These are phyloP conservation scores for Marasmius sp. DNA, from an alignment of 1,284 basidiomycete genomes.

Conservation along the genomic window DNA sequence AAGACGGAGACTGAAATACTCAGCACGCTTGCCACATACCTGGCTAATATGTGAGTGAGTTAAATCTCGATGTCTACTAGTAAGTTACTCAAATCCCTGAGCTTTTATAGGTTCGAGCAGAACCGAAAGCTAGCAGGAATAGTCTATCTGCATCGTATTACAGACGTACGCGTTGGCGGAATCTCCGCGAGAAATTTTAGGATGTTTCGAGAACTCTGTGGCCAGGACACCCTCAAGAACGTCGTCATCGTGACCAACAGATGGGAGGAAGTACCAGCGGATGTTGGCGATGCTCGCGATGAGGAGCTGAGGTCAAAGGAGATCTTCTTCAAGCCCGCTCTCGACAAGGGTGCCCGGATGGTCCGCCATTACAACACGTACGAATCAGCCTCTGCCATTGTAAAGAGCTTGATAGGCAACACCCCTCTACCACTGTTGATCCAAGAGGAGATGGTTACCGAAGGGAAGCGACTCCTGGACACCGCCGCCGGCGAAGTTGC, in stretches of 20 bases:
- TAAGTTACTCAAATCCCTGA: too few species aligned
- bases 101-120: not conserved
- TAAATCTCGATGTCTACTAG: too few species aligned
- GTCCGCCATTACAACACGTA: conserved; percentile 37
- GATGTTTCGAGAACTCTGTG: conserved; percentile 53
- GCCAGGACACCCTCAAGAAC: conserved; percentile 45
- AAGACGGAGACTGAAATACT: conserved; percentile 29
- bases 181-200: conserved; percentile 50
- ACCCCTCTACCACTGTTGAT: conserved; percentile 28
- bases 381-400: conserved; percentile 30
- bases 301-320: conserved; percentile 37
- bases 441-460: conserved; percentile 25
- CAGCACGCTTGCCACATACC: conserved; percentile 21
- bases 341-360: conserved; percentile 42
- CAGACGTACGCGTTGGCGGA: conserved; percentile 50
- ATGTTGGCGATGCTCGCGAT: conserved; percentile 40
- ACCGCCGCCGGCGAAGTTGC: conserved; percentile 35
- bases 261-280: conserved; percentile 43
- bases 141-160: conserved; percentile 56
- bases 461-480: conserved; percentile 33
- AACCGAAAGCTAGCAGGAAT: not conserved
- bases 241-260: conserved; percentile 52
- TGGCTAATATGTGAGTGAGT: conserved; percentile 19
- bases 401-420: conserved; percentile 35
- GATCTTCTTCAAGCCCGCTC: conserved; percentile 45